Evolutionary conservation across 225 moss, liverwort and hornwort species (phyloP), one percentile per base, ranked within the genome.

Genomic region (Bryum argenteum): DNA sequence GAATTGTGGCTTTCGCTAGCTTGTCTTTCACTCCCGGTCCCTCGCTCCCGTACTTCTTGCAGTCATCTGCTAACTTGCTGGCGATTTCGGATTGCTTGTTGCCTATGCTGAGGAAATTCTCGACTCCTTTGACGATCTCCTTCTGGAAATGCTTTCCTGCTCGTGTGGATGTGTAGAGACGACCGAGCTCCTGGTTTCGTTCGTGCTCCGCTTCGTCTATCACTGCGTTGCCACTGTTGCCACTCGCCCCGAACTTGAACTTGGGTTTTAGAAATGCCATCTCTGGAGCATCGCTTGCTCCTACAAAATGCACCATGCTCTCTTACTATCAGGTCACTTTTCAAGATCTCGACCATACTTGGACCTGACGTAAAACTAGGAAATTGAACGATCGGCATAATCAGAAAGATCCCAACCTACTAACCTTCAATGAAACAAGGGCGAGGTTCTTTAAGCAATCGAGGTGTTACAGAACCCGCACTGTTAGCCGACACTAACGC

Each of bases 141-240:
- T 93, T 89, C 73, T 95, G 89, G 52, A 89, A 95, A 39, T 91
- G 89, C 79, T 95, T 92, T 43, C 74, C 92, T 74, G 89, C 92
- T 55, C 88, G 80, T 13, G 91, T 95, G 58, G 95, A 89, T 17
- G 42, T 88, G 73, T 89, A 89, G 3, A 95, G 74, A 44, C 89
- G 75, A 57, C 83, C 81, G 22, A 95, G 81, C 71, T 92, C 89
- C 53, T 86, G 86, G 45, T 89, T 84, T 28, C 92, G 78, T 67
- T 88, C 84, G 41, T 89, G 85, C 72, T 92, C 86, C 13, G 86
- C 86, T 75, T 91, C 89, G 61, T 95, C 88, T 20, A 67, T 6
- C 1, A 65, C 8, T 9, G 16, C 10, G 15, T 71, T 59, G 2
- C 55, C 42, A 24, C 68, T 64, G 11, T 77, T 63, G 14, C 51